Percentiles rank a stretch among this genome's conserved stretches.
Conservation (phyloP, 164 flowering plant species). For the Saururus chinensis region DNA sequence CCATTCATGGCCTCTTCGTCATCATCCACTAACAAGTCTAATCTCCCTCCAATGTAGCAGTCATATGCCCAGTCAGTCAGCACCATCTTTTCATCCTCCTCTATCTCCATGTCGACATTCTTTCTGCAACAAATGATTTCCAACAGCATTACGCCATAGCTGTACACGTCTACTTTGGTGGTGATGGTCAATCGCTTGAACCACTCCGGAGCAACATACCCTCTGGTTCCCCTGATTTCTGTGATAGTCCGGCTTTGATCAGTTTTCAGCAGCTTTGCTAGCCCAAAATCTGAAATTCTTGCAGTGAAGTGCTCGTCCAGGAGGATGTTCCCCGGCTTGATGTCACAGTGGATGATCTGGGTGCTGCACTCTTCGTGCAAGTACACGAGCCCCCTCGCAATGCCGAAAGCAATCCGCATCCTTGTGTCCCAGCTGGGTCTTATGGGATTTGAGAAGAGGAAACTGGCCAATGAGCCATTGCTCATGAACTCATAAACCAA, state of each 20-base stretch:
- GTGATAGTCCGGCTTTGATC: conserved; percentile 5
- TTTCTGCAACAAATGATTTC: not conserved
- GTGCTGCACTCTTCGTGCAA: conserved; percentile 19
- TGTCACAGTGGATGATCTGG: conserved; percentile 21
- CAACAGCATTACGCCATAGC: not conserved
- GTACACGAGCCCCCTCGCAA: conserved; percentile 17
- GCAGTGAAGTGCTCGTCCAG: conserved; percentile 11
- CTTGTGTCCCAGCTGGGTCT: conserved; percentile 3
- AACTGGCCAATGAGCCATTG: conserved; percentile 10
- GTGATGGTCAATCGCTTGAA: conserved; percentile 5
- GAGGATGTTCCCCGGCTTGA: conserved; percentile 18
- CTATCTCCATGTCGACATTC: not conserved
- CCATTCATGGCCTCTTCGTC: not conserved
- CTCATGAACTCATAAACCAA: conserved; percentile 18
- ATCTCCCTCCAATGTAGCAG: not conserved
- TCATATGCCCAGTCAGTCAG: not conserved
- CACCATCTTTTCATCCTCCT: not conserved
- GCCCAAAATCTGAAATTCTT: conserved; percentile 12
- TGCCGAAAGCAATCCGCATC: conserved; percentile 11
- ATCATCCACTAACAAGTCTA: not conserved
- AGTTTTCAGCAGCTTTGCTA: conserved; percentile 6
- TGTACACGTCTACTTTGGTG: conserved; percentile 6
- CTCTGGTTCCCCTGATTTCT: conserved; percentile 6
- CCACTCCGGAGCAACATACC: conserved; percentile 12
- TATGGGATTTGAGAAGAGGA: conserved; percentile 13